phyloP scores from a whole-genome alignment of 805 yeast genomes.

The Torulaspora quercuum region DNA sequence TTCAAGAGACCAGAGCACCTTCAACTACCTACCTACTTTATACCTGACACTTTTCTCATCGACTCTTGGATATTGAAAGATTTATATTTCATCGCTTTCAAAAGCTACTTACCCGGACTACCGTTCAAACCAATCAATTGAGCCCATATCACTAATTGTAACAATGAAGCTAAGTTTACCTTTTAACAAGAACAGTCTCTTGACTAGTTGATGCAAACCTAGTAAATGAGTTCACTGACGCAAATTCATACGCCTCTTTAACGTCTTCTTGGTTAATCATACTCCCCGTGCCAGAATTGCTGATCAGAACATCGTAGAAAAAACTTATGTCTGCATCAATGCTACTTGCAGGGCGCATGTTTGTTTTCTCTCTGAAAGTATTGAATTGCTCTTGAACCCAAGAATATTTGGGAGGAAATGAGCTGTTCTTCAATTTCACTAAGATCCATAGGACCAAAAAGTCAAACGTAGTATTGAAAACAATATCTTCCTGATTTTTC shows the following conservation, averaged over 20 bases:
- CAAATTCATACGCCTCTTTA: constrained; percentile 18
- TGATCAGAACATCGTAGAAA: constrained; percentile 16
- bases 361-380: not conserved
- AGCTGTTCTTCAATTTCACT: constrained; percentile 15
- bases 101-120: constrained; percentile 2
- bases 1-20: no score
- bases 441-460: constrained; percentile 41
- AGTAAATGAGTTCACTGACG: constrained; percentile 22
- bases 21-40: not conserved
- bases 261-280: constrained; percentile 14
- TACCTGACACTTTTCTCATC: constrained; percentile 1
- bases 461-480: constrained; percentile 45
- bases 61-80: no score
- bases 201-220: constrained; percentile 23
- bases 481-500: constrained; percentile 44
- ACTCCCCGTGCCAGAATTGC: not conserved
- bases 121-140: constrained; percentile 1
- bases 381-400: constrained; percentile 20
- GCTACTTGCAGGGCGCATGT: not conserved
- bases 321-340: constrained; percentile 3
- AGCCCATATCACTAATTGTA: constrained; percentile 1
- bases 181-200: constrained; percentile 26
- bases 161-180: no score
- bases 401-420: constrained; percentile 17
- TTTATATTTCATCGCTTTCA: not conserved